These are phyloP conservation scores for Xylaria sp. DNA, from an alignment of 2,329 filamentous ascomycete genomes.

Conservation along the genomic window DNA sequence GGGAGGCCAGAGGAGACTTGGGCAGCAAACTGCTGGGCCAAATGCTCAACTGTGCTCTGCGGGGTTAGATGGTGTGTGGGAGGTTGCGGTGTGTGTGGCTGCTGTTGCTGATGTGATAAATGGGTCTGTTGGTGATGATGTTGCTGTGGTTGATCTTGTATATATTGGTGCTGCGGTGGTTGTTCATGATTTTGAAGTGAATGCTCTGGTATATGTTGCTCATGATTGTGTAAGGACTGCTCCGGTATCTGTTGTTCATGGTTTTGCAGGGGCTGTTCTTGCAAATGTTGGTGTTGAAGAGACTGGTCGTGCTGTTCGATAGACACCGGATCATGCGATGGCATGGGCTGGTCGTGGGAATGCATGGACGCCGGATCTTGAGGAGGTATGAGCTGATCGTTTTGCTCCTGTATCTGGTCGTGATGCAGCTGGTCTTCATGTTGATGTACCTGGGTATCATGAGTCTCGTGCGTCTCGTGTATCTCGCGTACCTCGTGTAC, in stretches of 20 bases:
- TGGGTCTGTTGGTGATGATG: constrained; percentile 37
- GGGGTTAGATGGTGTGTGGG: constrained; percentile 23
- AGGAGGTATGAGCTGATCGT: constrained; percentile 17
- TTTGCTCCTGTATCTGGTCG: constrained; percentile 15
- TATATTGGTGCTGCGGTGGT: constrained; percentile 19
- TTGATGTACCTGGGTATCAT: not conserved
- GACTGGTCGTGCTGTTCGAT: constrained; percentile 35
- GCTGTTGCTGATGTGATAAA: constrained; percentile 38
- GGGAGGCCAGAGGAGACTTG: constrained; percentile 39
- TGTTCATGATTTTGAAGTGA: constrained; percentile 5
- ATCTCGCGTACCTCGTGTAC: constrained; percentile 7
- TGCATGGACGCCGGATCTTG: no score
- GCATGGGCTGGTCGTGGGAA: constrained; percentile 12
- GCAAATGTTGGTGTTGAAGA: constrained; percentile 11
- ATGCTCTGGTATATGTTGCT: constrained; percentile 26
- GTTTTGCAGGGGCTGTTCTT: constrained; percentile 21
- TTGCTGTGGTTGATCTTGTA: constrained; percentile 23
- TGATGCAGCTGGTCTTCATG: constrained; percentile 19
- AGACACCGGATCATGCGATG: constrained; percentile 22
- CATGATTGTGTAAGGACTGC: constrained; percentile 21
- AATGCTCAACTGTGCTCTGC: constrained; percentile 26
- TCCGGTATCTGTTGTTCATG: constrained; percentile 29
- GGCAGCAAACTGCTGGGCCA: constrained; percentile 45
- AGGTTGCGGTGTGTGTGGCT: constrained; percentile 34
- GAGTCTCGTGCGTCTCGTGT: constrained; percentile 4